These are phyloP conservation scores for Toxicodendron radicans DNA, from an alignment of 345 rosid species.

Conservation along the genomic window DNA sequence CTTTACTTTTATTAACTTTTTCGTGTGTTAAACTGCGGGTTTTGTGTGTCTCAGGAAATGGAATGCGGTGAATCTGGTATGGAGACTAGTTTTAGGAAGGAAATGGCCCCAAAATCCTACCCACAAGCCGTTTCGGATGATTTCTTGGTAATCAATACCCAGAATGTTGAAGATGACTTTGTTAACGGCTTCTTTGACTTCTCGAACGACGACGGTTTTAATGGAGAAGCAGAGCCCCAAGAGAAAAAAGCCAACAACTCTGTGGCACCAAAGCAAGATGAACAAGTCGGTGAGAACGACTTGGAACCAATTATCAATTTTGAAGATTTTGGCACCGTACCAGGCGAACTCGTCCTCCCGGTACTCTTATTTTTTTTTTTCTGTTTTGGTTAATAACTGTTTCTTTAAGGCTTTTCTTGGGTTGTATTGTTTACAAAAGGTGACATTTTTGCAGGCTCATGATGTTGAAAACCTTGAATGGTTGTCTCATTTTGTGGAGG, in stretches of 20 bases:
- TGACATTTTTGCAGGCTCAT: slow-evolving; percentile 49
- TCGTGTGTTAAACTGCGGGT: neutral
- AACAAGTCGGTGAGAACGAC: neutral
- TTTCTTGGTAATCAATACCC: slow-evolving; percentile 31
- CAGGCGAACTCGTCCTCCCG: slow-evolving; percentile 66
- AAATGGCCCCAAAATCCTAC: slow-evolving; percentile 46
- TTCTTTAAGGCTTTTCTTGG: neutral
- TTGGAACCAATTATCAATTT: no score
- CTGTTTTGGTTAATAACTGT: neutral
- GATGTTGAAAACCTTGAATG: slow-evolving; percentile 76
- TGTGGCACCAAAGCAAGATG: slow-evolving; percentile 21
- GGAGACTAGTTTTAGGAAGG: slow-evolving; percentile 62
- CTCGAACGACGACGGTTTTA: slow-evolving; percentile 58
- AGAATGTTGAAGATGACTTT: slow-evolving; percentile 62
- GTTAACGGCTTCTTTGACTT: slow-evolving; percentile 86
- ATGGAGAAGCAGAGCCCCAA: slow-evolving; percentile 23
- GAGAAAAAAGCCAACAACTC: slow-evolving; percentile 17
- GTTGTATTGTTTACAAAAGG: slow-evolving; percentile 15
- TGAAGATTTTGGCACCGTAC: slow-evolving; percentile 36
- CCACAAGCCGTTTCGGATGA: slow-evolving; percentile 42
- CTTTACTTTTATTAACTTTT: neutral
- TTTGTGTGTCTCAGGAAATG: slow-evolving; percentile 42
- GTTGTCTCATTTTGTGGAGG: slow-evolving; percentile 88
- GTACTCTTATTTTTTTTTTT: slow-evolving; percentile 26
- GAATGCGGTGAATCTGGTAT: slow-evolving; percentile 67